Evolutionary conservation across 371 early-diverging fungal species (phyloP), one percentile per base, ranked within the genome.

Genomic region (Mortierella sp.): DNA sequence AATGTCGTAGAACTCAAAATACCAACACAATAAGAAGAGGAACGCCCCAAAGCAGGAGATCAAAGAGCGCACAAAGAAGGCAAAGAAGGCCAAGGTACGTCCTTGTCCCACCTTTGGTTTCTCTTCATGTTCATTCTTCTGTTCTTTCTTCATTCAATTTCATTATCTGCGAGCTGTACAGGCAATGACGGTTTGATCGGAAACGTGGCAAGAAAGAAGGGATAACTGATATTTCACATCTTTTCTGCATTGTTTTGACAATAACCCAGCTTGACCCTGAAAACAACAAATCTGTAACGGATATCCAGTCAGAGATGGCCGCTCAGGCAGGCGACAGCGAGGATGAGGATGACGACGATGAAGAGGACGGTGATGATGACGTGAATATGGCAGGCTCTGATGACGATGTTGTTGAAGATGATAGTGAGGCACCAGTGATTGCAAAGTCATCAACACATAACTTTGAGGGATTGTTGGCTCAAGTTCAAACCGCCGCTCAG

Each of bases 51-150:
- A 94, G 73, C 93, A 93, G 83, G 91, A 87, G 32, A 86, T 92
- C 71, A 94, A 94, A 84, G 93, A 94, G 64, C 89, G 88, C 26
- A 88, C 92, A 62, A 93, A 92, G 83, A 93, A 93, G 72, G 95
- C 95, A 24, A 93, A 92, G 84, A 93, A 92, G 81, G 88, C 88
- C 32, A 93, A 93, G 88, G 90, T 91, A 84, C 66, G 62, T 62
- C 61, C 39, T 61, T 61, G 61, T 61, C 52, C 10, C 55, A 14
- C 52, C 35, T 43, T 22, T 59, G 58, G 1, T 30, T 45, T 47
- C 39, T 40, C 37, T 47, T n/a, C 20, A 16, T 69, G n/a, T 49
- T 62, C 11, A 22, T 52, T 52, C 52, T 52, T 52, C 4, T 55
- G 28, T 55, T 55, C 14, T 26, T 55, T 18, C 45, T 45, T 45